Evolutionary conservation across 495 filamentous ascomycete genomes (phyloP), one percentile per base, ranked within the genome.

Genomic region (Trypethelium eluteriae): DNA sequence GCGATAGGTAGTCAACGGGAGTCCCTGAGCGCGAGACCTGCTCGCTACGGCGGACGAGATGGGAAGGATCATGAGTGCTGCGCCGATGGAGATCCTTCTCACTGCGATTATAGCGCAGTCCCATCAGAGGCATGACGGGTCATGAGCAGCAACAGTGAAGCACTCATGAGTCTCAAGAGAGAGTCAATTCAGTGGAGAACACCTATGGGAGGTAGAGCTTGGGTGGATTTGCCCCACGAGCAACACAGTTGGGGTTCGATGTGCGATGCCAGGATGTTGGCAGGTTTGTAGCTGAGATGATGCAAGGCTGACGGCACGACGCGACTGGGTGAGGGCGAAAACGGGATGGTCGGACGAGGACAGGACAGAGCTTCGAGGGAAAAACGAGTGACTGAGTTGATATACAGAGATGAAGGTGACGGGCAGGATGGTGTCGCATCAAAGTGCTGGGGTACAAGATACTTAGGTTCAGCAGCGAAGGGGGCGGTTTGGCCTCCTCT

Each of bases 61-160:
- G 38, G 39, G 67, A 65, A 62, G 75, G 72, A 67, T 77, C 72
- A 63, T 79, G 70, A 34, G 72, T 78, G 70, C 77, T 79, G 53
- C 76, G 72, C 18, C 77, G 75, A 18, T 74, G 70, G 63, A 75
- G 71, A 66, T 72, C 70, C 65, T 67, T 70, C 49, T 76, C 74
- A 59, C 74, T 71, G 69, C 70, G 75, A 66, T 66, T 69, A 16
- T 71, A 65, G 49, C 76, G 75, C 57, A 76, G 70, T 49, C 68
- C 70, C 66, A 63, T 75, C 74, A 75, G 72, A 75, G 77, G 74
- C 76, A 78, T 79, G 67, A 69, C 71, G 69, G 66, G 64, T 61
- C 68, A 62, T 50, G 49, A 69, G 64, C 66, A 62, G 49, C 62
- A 64, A 63, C 47, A 39, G 39, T 63, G 61, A 63, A n/a, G 41